Percentiles rank a stretch among this genome's conserved stretches.
Conservation (phyloP, 2,329 filamentous ascomycete species). For the Colletotrichum lupini region DNA sequence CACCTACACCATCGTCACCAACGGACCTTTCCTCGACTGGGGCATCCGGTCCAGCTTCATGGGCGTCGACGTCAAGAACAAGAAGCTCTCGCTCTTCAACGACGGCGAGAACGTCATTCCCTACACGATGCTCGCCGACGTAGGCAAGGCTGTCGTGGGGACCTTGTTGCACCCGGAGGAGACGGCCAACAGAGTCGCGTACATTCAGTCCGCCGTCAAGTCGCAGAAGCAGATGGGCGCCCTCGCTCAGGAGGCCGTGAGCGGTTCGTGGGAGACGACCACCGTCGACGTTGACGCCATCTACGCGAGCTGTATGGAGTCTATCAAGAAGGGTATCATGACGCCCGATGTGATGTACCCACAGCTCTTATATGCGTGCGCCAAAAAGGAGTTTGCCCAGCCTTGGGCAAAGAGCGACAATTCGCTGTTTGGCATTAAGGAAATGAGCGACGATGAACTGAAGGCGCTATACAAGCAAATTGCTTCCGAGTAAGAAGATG, state of each 20-base stretch:
- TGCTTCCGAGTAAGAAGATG: slow-evolving; percentile 9
- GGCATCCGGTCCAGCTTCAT: slow-evolving; percentile 38
- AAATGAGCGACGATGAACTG: slow-evolving; percentile 37
- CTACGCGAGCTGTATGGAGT: slow-evolving; percentile 35
- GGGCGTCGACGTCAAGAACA: slow-evolving; percentile 40
- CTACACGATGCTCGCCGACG: slow-evolving; percentile 39
- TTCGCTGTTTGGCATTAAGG: slow-evolving; percentile 37
- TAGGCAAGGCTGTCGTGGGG: slow-evolving; percentile 42
- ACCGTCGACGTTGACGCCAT: slow-evolving; percentile 34
- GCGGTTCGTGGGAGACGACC: slow-evolving; percentile 36
- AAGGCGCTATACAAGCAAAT: slow-evolving; percentile 35
- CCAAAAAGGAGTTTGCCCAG: slow-evolving; percentile 32
- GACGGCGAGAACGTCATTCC: slow-evolving; percentile 41
- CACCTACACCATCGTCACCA: slow-evolving; percentile 44
- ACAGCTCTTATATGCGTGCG: slow-evolving; percentile 36
- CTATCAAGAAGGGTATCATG: slow-evolving; percentile 37
- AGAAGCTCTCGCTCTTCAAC: slow-evolving; percentile 37
- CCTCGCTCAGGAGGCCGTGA: slow-evolving; percentile 36
- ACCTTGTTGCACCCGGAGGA: slow-evolving; percentile 41
- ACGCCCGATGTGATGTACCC: slow-evolving; percentile 33
- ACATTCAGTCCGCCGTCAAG: slow-evolving; percentile 38
- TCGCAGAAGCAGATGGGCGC: slow-evolving; percentile 40
- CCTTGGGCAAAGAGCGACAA: slow-evolving; percentile 38
- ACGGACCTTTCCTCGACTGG: slow-evolving; percentile 46
- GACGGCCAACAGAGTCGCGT: slow-evolving; percentile 43